Base-by-base conservation (phyloP, 805 yeast species). In the Starmerella bombicola region DNA sequence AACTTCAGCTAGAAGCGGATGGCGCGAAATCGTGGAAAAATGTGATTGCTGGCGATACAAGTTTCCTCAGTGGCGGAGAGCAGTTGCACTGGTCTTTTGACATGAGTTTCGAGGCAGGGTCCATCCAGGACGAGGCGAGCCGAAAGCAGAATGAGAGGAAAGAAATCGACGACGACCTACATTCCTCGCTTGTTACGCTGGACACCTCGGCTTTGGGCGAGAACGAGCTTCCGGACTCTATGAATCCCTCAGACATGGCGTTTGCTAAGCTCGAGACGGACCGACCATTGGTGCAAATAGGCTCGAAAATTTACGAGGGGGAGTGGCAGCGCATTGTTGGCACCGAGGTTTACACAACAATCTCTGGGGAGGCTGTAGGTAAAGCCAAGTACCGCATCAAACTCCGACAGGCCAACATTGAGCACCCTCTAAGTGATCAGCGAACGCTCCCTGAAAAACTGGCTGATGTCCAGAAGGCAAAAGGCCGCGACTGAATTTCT, bases 301-400 rank as follows among this genome's bases (percentile, higher is more conserved):
- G 78, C 30, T 68, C 70, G 38, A 65, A 69, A 29, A 59, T 82
- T 3, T 83, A 74, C 56, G 73, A 75, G 57, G 91, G 93, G 2
- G 62, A 66, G 18, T 86, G 96, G 95, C 67, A 69, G 32, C 71
- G 71, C 40, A 59, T 83, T 3, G 77, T 82, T 1, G 97, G 97
- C 0, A 80, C 93, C 0, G 95, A 74, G 46, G 55, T 73, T 31
- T 70, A 60, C 22, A 51, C 60, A n/a, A 46, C 48, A 13, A 38
- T 42, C 6, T 39, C 46, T 13, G 60, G 59, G 12, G 60, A 59
- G 23, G 51, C 48, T 15, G 35, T 51, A 13, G 62, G 59, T 18
- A 40, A 43, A 31, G 35, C 58, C 1, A 35, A 56, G 4, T 43
- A 51, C 20, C 47, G 61, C n/a, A 42, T 60, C 23, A 31, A 42